phyloP scores from a whole-genome alignment of 768 basidiomycete species.

The Phaeotremella fagi region DNA sequence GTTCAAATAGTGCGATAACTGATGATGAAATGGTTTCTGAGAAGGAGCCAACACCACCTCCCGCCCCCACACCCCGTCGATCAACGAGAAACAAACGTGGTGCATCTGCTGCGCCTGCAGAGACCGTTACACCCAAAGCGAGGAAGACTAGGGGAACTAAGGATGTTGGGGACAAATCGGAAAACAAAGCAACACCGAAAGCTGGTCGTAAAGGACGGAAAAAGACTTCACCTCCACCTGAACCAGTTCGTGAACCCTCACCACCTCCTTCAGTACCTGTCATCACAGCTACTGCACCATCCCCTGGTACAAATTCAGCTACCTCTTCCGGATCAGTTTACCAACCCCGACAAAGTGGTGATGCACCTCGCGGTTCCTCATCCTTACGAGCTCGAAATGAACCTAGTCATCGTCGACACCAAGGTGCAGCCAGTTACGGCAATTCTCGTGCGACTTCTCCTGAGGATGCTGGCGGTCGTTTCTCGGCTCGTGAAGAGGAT shows the following conservation, averaged over 20 bases:
- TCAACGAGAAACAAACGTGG: conserved; percentile 28
- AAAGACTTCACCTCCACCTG: conserved; percentile 24
- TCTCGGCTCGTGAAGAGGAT: conserved; percentile 43
- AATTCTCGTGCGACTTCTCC: conserved; percentile 31
- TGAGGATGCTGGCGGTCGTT: conserved; percentile 20
- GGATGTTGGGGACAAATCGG: conserved; percentile 7
- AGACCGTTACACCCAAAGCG: conserved; percentile 24
- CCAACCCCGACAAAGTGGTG: conserved; percentile 22
- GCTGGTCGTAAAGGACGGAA: conserved; percentile 13
- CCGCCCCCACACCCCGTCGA: conserved; percentile 32
- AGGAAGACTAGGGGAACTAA: conserved; percentile 12
- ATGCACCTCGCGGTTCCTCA: conserved; percentile 15
- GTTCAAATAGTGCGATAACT: conserved; percentile 5
- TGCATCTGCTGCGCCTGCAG: conserved; percentile 6
- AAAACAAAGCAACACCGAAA: conserved; percentile 21
- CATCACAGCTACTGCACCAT: conserved; percentile 41
- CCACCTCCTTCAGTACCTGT: conserved; percentile 24
- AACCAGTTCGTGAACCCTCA: conserved; percentile 1
- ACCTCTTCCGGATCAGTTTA: conserved; percentile 10
- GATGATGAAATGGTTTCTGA: conserved; percentile 17
- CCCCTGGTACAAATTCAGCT: conserved; percentile 13
- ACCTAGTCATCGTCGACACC: conserved; percentile 26
- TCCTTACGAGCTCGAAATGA: conserved; percentile 31
- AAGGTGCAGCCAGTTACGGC: conserved; percentile 15
- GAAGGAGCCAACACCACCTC: conserved; percentile 8